Base-by-base conservation (phyloP, 1,139 yeast genomes). In the Candida sanyaensis region DNA sequence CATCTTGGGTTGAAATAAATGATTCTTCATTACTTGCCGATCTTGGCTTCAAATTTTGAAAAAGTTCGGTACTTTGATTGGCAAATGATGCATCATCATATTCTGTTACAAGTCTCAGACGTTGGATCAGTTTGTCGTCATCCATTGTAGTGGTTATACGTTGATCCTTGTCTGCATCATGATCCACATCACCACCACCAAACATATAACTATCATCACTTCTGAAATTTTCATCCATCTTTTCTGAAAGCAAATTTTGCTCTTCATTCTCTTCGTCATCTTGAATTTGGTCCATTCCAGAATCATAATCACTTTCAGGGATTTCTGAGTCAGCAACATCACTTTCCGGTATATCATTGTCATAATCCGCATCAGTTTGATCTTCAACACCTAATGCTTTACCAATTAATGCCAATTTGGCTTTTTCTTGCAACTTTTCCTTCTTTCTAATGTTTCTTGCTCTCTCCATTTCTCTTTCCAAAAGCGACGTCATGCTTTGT, bases 381-480 rank as follows among this genome's bases (percentile, higher is more conserved):
- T 28, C 48, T 5, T 45, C 59, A 5, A 60, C 62, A 2, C 57
- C 56, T 21, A 55, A 48, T 24, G 54, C 48, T 50, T 59, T 55
- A 33, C 57, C 50, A 27, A 63, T 45, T 45, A 70, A 59, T 2
- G 74, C 75, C 46, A 58, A 49, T 46, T 66, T 69, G 2, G 77
- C 78, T 48, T 59, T 67, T 51, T 73, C 78, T 46, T 64, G 63
- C 33, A 69, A 51, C 51, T 77, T 73, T 48, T 81, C 88, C 48
- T 73, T 75, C 55, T 74, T 78, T 49, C 84, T 71, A 30, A 79
- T 72, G 44, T 69, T 73, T 57, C 81, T 66, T 30, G 71, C 80
- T 53, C 84, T 70, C 52, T 78, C 78, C 56, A 82, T 75, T 59
- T 86, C 92, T 49, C 80, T 75, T 55, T 86, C 90, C 54, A 86